Conservation (phyloP, 495 filamentous ascomycete genomes). For the Friedmanniomyces endolithicus region DNA sequence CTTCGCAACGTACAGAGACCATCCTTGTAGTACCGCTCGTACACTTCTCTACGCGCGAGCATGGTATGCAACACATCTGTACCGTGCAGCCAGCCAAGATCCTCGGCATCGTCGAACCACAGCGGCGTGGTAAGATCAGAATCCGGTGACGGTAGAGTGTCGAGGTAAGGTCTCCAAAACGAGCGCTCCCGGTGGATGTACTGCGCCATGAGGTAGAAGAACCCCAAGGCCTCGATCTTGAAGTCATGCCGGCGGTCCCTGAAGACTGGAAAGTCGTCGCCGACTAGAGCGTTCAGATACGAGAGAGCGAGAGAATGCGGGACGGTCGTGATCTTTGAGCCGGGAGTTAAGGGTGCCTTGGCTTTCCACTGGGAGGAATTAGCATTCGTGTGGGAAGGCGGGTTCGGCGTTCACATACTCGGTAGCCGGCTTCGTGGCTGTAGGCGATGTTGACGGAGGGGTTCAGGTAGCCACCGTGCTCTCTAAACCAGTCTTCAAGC, state of each 20-base stretch:
- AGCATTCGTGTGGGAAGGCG: not conserved
- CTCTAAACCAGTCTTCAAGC: conserved; percentile 32
- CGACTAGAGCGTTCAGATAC: conserved; percentile 39
- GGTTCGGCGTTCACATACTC: not conserved
- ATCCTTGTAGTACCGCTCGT: conserved; percentile 40
- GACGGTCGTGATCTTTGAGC: conserved; percentile 32
- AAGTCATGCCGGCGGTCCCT: conserved; percentile 7
- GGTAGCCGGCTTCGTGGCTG: conserved; percentile 31
- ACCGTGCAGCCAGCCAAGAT: conserved; percentile 45
- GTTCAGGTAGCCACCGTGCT: conserved; percentile 34
- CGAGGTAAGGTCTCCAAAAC: conserved; percentile 53
- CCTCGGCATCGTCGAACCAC: conserved; percentile 41
- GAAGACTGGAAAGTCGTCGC: conserved; percentile 16
- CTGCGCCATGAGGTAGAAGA: conserved; percentile 50
- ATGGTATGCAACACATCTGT: conserved; percentile 46
- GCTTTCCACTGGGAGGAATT: conserved; percentile 33
- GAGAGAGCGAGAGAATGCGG: conserved; percentile 40
- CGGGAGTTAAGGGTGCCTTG: conserved; percentile 20
- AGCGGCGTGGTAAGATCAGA: conserved; percentile 43
- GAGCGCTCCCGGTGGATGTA: conserved; percentile 36
- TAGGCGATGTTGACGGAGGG: conserved; percentile 33
- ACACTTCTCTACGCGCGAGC: conserved; percentile 32
- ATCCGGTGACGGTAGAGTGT: conserved; percentile 41
- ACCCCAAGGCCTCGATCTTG: conserved; percentile 16
- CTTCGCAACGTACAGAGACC: conserved; percentile 31